These are phyloP conservation scores for Diaporthe sp. DNA, from an alignment of 2,329 filamentous ascomycete species.

Conservation along the genomic window DNA sequence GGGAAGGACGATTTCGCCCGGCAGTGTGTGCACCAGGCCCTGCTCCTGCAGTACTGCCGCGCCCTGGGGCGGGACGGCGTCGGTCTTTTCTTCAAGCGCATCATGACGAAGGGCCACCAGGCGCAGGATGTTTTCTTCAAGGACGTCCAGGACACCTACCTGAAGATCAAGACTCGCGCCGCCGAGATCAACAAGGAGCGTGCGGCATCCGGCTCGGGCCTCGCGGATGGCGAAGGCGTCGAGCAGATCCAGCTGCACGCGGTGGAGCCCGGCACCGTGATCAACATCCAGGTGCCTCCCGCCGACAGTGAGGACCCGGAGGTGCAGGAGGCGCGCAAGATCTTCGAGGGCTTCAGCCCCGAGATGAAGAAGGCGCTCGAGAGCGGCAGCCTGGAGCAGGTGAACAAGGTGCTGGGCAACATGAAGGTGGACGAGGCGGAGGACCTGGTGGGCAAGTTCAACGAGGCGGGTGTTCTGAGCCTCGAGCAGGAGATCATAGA, in stretches of 20 bases:
- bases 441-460: conserved; percentile 81
- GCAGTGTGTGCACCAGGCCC: conserved; percentile 92
- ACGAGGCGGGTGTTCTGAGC: conserved; percentile 88
- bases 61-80: conserved; percentile 91
- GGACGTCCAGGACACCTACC: conserved; percentile 91
- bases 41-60: conserved; percentile 94
- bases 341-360: conserved; percentile 87
- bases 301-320: conserved; percentile 75
- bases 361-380: conserved; percentile 87
- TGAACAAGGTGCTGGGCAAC: conserved; percentile 87
- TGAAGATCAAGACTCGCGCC: conserved; percentile 82
- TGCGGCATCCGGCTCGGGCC: conserved; percentile 46
- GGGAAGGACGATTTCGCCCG: conserved; percentile 81
- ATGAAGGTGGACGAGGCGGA: conserved; percentile 89
- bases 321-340: conserved; percentile 73
- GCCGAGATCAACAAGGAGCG: conserved; percentile 75
- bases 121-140: conserved; percentile 92
- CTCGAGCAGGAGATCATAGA: conserved; percentile 95
- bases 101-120: conserved; percentile 90
- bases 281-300: conserved; percentile 87
- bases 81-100: conserved; percentile 93
- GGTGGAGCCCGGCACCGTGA: conserved; percentile 91
- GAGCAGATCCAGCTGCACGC: conserved; percentile 99
- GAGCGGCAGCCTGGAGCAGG: conserved; percentile 88
- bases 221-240: conserved; percentile 71